phyloP scores from a whole-genome alignment of 371 early-diverging fungal species.

The Cladochytrium tenue region DNA sequence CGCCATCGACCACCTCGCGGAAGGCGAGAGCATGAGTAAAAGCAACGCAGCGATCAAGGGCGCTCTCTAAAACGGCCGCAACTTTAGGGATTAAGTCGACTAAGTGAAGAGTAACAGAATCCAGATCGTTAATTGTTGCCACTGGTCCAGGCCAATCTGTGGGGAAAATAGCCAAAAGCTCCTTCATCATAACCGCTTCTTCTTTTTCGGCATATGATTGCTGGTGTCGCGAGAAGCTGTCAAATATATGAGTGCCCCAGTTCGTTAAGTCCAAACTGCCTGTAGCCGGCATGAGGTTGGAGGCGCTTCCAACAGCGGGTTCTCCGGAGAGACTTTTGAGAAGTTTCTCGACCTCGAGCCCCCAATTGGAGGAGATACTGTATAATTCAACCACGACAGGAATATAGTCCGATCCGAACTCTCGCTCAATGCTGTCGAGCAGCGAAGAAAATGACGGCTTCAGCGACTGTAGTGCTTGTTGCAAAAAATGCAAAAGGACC shows the following conservation, averaged over 20 bases:
- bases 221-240: slow-evolving; percentile 65
- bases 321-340: slow-evolving; percentile 1
- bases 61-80: slow-evolving; percentile 46
- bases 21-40: slow-evolving; percentile 68
- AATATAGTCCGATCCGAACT: neutral
- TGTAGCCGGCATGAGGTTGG: neutral
- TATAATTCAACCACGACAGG: slow-evolving; percentile 8
- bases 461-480: slow-evolving; percentile 53
- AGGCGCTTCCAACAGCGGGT: neutral
- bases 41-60: slow-evolving; percentile 54
- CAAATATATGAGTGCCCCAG: slow-evolving; percentile 39
- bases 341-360: slow-evolving; percentile 10
- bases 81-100: slow-evolving; percentile 35
- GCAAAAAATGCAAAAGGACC: slow-evolving; percentile 56
- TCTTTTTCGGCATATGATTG: slow-evolving; percentile 63
- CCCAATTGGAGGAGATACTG: slow-evolving; percentile 10
- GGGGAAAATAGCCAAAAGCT: slow-evolving; percentile 4
- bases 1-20: slow-evolving; percentile 51
- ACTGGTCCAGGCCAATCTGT: neutral
- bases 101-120: neutral
- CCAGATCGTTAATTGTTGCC: neutral
- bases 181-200: slow-evolving; percentile 6
- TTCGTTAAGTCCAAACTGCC: slow-evolving; percentile 6
- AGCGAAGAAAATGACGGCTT: slow-evolving; percentile 53
- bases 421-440: slow-evolving; percentile 42